phyloP scores from a whole-genome alignment of 345 rosid species.

The Tarenaya hassleriana region DNA sequence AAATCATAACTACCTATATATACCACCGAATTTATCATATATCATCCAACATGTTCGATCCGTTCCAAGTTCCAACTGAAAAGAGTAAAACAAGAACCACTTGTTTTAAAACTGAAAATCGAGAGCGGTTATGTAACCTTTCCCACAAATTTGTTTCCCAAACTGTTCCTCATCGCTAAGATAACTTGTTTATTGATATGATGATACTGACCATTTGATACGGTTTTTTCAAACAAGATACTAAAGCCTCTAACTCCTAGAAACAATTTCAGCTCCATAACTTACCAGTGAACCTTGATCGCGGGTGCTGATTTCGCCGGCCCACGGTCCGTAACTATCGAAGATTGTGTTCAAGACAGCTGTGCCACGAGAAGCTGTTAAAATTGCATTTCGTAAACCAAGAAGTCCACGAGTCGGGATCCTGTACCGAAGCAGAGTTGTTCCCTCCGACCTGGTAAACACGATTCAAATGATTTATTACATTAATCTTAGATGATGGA shows the following conservation, averaged over 20 bases:
- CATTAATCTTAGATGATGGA: constrained; percentile 1
- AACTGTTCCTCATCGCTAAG: neutral
- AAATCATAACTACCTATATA: too few species aligned
- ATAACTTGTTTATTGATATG: constrained; percentile 4
- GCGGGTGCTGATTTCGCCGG: constrained; percentile 78
- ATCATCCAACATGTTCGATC: too few species aligned
- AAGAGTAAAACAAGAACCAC: too few species aligned
- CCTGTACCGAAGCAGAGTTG: constrained; percentile 66
- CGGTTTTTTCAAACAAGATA: neutral
- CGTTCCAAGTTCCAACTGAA: too few species aligned
- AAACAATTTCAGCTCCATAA: constrained; percentile 17
- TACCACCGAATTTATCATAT: too few species aligned
- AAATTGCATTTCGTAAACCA: constrained; percentile 89
- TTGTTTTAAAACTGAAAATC: too few species aligned
- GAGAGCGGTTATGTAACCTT: too few species aligned
- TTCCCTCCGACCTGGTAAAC: constrained; percentile 72
- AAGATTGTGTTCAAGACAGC: constrained; percentile 86
- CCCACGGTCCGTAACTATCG: constrained; percentile 90
- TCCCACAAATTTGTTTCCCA: too few species aligned
- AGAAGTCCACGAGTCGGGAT: constrained; percentile 98
- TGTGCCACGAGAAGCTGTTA: constrained; percentile 97
- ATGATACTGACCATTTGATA: neutral
- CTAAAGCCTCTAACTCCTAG: constrained; percentile 3
- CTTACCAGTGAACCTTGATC: constrained; percentile 94
- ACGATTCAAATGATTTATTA: constrained; percentile 20